Percentiles rank a stretch among this genome's conserved stretches.
Evolutionary conservation across 73 alveolate genomes (phyloP).

Genomic region (Paraurostyla sp.): DNA sequence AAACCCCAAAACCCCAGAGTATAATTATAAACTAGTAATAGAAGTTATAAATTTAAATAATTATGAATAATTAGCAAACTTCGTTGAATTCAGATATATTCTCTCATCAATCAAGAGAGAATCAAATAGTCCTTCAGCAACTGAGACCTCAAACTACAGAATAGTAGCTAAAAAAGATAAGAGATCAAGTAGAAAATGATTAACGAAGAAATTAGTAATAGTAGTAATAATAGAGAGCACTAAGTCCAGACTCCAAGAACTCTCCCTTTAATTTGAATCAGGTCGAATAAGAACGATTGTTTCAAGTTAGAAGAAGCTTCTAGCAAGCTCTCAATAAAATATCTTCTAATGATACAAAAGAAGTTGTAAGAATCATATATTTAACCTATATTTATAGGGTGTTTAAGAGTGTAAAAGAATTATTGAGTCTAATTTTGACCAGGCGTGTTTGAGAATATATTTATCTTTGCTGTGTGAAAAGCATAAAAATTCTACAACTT

Average conservation of each 20-base stretch:
- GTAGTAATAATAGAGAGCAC: not conserved
- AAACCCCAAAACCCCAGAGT: too few relatives aligned
- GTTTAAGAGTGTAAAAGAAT: slow-evolving; percentile 39
- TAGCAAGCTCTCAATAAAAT: slow-evolving; percentile 36
- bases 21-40: too few relatives aligned
- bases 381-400: not conserved
- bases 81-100: too few relatives aligned
- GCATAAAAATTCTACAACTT: slow-evolving; percentile 41
- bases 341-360: slow-evolving; percentile 50
- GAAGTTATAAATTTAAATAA: too few relatives aligned
- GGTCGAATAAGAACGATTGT: slow-evolving; percentile 36
- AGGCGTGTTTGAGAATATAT: slow-evolving; percentile 55
- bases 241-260: slow-evolving; percentile 28
- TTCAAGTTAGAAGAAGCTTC: slow-evolving; percentile 44
- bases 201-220: not conserved
- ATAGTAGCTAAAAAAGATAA: not conserved
- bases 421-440: slow-evolving; percentile 37
- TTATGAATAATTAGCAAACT: too few relatives aligned
- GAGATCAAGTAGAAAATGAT: slow-evolving; percentile 35
- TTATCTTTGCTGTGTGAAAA: slow-evolving; percentile 57
- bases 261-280: slow-evolving; percentile 32
- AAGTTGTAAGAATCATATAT: slow-evolving; percentile 10
- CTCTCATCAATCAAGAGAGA: not conserved
- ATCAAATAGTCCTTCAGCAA: not conserved
- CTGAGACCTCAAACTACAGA: slow-evolving; percentile 30